These are phyloP conservation scores for Arctium lappa DNA, from an alignment of 129 eudicot species.

Conservation along the genomic window DNA sequence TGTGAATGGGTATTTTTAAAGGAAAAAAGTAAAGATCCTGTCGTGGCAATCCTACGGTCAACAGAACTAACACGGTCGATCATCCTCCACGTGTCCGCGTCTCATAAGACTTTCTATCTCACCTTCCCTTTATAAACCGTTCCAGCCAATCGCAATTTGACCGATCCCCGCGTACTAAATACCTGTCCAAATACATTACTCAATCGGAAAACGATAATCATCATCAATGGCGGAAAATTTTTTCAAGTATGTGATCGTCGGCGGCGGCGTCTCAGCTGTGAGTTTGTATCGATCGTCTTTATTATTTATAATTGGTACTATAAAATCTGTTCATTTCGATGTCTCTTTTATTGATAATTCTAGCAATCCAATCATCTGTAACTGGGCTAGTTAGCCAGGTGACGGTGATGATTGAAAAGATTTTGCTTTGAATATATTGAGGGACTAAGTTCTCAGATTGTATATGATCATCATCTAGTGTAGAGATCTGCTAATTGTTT, in stretches of 20 bases:
- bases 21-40: background rate
- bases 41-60: constrained; percentile 44
- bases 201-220: constrained; percentile 5
- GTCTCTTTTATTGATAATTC: background rate
- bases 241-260: constrained; percentile 86
- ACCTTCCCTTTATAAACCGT: constrained; percentile 14
- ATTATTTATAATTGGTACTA: background rate
- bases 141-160: constrained; percentile 16
- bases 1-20: background rate
- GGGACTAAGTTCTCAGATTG: background rate
- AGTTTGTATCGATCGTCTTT: constrained; percentile 17
- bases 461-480: constrained; percentile 4
- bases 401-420: background rate
- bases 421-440: background rate
- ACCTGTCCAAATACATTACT: constrained; percentile 1
- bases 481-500: constrained; percentile 11
- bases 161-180: background rate
- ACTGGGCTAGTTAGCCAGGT: background rate
- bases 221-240: constrained; percentile 71
- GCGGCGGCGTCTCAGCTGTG: constrained; percentile 97
- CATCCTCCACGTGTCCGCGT: constrained; percentile 40
- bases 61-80: constrained; percentile 14
- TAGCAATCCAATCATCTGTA: background rate
- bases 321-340: background rate
- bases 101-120: constrained; percentile 15